phyloP scores from a whole-genome alignment of 139 green algal species.

The Picochlorum costavermella region DNA sequence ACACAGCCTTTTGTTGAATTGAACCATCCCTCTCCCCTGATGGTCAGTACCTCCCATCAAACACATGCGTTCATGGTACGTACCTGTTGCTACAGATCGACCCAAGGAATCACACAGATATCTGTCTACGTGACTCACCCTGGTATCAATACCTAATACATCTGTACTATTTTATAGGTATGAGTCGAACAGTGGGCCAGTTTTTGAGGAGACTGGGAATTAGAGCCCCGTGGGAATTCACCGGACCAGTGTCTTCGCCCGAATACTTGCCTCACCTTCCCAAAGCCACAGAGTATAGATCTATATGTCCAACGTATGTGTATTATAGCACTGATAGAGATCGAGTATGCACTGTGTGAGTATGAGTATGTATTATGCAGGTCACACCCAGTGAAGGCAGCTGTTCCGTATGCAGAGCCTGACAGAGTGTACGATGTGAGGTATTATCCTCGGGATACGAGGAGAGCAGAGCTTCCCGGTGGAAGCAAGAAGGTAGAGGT shows the following conservation, averaged over 20 bases:
- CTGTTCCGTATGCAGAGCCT: slow-evolving; percentile 45
- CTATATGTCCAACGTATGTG: slow-evolving; percentile 18
- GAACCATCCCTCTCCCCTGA: too few species aligned
- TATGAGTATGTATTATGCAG: slow-evolving; percentile 25
- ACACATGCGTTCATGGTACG: too few species aligned
- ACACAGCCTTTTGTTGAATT: too few species aligned
- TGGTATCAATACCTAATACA: too few species aligned
- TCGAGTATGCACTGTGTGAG: too few species aligned
- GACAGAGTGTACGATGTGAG: slow-evolving; percentile 67
- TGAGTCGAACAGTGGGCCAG: too few species aligned
- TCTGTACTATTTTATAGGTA: too few species aligned
- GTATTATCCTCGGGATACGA: slow-evolving; percentile 48
- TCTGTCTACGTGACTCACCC: too few species aligned
- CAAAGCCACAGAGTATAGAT: slow-evolving; percentile 22
- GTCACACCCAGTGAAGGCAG: slow-evolving; percentile 42
- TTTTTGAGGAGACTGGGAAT: slow-evolving; percentile 7
- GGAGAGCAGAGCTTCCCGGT: slow-evolving; percentile 31
- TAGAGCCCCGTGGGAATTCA: slow-evolving; percentile 28
- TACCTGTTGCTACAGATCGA: too few species aligned
- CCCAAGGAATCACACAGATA: too few species aligned
- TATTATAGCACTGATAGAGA: too few species aligned
- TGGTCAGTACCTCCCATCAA: too few species aligned
- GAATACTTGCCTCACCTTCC: slow-evolving; percentile 32
- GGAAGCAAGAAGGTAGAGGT: slow-evolving; percentile 16
- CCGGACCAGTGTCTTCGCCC: slow-evolving; percentile 24